Evolutionary conservation across 2,329 filamentous ascomycete species (phyloP).

Genomic region (Phialophora chinensis): DNA sequence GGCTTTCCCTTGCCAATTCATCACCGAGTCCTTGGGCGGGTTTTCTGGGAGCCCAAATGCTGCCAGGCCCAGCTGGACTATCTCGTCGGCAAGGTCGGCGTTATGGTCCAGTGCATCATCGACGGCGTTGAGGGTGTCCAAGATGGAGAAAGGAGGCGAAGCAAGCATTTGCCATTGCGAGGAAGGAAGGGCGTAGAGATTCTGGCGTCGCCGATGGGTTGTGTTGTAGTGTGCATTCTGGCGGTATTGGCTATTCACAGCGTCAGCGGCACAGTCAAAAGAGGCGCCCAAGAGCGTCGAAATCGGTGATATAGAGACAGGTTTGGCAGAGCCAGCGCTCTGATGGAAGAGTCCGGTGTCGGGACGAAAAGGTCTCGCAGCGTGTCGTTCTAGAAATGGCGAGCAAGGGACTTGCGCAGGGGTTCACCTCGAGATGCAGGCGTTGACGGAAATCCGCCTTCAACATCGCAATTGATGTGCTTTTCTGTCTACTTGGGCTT

Average conservation of each 20-base stretch:
- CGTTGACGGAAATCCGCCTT: background rate
- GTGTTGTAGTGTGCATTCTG: slow-evolving; percentile 85
- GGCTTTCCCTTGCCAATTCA: slow-evolving; percentile 72
- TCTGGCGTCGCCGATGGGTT: slow-evolving; percentile 86
- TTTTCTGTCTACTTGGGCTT: too few relatives aligned
- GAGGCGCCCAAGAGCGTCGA: background rate
- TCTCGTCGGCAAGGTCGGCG: slow-evolving; percentile 78
- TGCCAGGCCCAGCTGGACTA: slow-evolving; percentile 70
- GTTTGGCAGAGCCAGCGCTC: background rate
- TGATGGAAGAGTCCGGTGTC: background rate
- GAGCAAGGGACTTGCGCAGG: background rate
- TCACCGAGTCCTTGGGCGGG: slow-evolving; percentile 49
- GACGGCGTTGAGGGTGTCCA: slow-evolving; percentile 76
- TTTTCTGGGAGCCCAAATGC: slow-evolving; percentile 62
- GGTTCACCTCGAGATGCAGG: background rate
- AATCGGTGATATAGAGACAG: background rate
- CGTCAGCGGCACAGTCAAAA: slow-evolving; percentile 21
- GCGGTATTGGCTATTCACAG: slow-evolving; percentile 73
- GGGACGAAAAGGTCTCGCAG: background rate
- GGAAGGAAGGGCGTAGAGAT: slow-evolving; percentile 88
- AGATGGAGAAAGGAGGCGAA: slow-evolving; percentile 78
- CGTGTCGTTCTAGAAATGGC: background rate
- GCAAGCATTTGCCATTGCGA: slow-evolving; percentile 84
- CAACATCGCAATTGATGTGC: too few relatives aligned
- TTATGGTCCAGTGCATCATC: slow-evolving; percentile 91